A percentile compares a stretch with the other conserved stretches of the same genome.
Conservation (phyloP, 2,329 filamentous ascomycete genomes). For the Fusarium gaditjirri region DNA sequence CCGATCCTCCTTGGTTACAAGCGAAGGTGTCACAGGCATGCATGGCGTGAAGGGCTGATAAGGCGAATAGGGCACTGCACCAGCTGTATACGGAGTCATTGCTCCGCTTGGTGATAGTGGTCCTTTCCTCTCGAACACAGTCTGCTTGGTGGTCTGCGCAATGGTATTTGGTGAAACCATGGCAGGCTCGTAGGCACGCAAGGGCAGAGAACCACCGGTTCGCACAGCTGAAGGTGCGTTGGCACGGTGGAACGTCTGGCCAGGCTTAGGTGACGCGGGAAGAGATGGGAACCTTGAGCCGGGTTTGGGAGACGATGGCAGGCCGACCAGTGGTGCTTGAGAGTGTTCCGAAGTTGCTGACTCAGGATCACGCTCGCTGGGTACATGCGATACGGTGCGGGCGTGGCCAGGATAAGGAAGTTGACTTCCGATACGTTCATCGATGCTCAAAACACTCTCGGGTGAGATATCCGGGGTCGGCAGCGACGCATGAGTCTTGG, state of each 20-base stretch:
- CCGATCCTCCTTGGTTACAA: constrained; percentile 76
- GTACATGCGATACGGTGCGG: constrained; percentile 53
- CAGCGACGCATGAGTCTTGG: constrained; percentile 37
- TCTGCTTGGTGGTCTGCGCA: constrained; percentile 68
- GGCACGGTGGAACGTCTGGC: constrained; percentile 59
- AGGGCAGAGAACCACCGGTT: constrained; percentile 66
- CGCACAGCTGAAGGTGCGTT: constrained; percentile 66
- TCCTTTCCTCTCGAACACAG: constrained; percentile 67
- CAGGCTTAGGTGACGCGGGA: constrained; percentile 63
- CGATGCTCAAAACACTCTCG: constrained; percentile 59
- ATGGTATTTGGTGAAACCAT: constrained; percentile 61
- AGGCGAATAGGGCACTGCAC: constrained; percentile 76
- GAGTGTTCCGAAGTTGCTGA: constrained; percentile 65
- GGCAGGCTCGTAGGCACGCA: constrained; percentile 71
- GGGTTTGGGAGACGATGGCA: constrained; percentile 57
- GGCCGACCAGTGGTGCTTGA: constrained; percentile 61
- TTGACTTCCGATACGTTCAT: constrained; percentile 63
- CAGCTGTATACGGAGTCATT: constrained; percentile 70
- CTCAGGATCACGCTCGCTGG: constrained; percentile 58
- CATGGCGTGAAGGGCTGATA: constrained; percentile 84
- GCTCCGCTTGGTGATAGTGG: constrained; percentile 67
- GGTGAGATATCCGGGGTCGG: constrained; percentile 54
- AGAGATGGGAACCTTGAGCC: constrained; percentile 51
- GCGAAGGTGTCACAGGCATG: constrained; percentile 78
- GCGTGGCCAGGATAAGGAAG: constrained; percentile 48